Base-by-base conservation (phyloP, 768 basidiomycete genomes). In the Psilocybe cubensis region DNA sequence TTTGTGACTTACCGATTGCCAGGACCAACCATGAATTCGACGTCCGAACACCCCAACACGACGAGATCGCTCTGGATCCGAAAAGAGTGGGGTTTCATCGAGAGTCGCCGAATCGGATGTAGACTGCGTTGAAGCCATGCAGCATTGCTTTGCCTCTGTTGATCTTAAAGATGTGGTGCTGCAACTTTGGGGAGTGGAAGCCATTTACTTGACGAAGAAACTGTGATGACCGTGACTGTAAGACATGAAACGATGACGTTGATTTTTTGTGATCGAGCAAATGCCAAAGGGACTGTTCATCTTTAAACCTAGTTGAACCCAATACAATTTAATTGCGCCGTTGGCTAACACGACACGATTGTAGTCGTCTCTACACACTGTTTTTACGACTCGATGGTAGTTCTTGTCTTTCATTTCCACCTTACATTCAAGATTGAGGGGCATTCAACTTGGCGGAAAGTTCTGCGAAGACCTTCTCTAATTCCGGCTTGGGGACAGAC, bases 401-500 rank as follows among this genome's bases (percentile, higher is more conserved):
- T 25, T 20, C 24, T 45, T 45, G 27, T 21, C 12, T 10, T 18
- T 20, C 4, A 4, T 38, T 14, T 25, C 8, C 24, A 25, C 21
- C 28, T 28, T 59, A 59, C 41, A 57, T 44, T 10, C 55, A 12
- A 29, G 62, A 42, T 10, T 38, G 51, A 1, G n/a, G 31, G 25
- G 49, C 45, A 28, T 60, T 60, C 10, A 70, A 44, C 66, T 73
- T 72, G 9, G 50, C 50, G 54, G 82, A 81, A 60, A 94, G 63
- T 54, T 88, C 86, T 52, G 85, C 84, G 27, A 79, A 78, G 17
- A 84, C 61, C 64, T 75, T 75, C 68, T 81, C 76, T 49, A 94
- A 70, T 31, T 90, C 88, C 5, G 87, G 89, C 73, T 85, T 86
- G n/a, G 79, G 70, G 24, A 80, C 63, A 43, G 74, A 66, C 72